These are phyloP conservation scores for Pouteria glomerata DNA, from an alignment of 148 eudicot species.

Conservation along the genomic window DNA sequence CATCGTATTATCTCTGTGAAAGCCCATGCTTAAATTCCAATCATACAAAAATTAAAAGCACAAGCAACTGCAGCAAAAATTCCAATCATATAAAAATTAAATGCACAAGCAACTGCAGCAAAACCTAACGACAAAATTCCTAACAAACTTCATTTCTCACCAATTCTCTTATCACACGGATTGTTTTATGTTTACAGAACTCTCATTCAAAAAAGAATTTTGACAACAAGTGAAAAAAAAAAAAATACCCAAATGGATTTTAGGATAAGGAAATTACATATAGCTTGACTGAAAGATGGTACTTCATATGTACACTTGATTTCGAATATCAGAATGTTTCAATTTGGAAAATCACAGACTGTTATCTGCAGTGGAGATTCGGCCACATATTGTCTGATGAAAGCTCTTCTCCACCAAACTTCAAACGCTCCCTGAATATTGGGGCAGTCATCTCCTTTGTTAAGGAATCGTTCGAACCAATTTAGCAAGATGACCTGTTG, in stretches of 20 bases:
- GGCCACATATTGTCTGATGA: constrained; percentile 54
- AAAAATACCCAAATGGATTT: not conserved
- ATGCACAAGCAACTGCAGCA: not conserved
- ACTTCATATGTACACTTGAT: constrained; percentile 13
- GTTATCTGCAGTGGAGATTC: constrained; percentile 76
- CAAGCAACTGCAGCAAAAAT: too few species aligned
- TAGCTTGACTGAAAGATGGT: constrained; percentile 7
- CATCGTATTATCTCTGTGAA: not conserved
- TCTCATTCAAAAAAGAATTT: not conserved
- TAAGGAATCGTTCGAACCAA: constrained; percentile 85
- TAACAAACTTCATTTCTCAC: too few species aligned
- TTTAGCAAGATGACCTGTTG: constrained; percentile 68
- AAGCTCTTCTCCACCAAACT: constrained; percentile 96
- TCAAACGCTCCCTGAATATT: constrained; percentile 93
- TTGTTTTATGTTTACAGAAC: not conserved
- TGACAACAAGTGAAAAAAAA: not conserved
- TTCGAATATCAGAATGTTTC: constrained; percentile 3
- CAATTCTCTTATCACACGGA: not conserved
- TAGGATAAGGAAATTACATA: constrained; percentile 3
- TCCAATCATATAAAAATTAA: too few species aligned
- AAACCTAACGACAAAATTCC: too few species aligned
- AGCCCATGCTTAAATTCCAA: not conserved
- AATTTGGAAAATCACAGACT: constrained; percentile 50
- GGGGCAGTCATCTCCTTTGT: constrained; percentile 90
- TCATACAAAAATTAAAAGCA: not conserved